These are phyloP conservation scores for Penicillium occitanis DNA, from an alignment of 2,329 filamentous ascomycete genomes.

Conservation along the genomic window DNA sequence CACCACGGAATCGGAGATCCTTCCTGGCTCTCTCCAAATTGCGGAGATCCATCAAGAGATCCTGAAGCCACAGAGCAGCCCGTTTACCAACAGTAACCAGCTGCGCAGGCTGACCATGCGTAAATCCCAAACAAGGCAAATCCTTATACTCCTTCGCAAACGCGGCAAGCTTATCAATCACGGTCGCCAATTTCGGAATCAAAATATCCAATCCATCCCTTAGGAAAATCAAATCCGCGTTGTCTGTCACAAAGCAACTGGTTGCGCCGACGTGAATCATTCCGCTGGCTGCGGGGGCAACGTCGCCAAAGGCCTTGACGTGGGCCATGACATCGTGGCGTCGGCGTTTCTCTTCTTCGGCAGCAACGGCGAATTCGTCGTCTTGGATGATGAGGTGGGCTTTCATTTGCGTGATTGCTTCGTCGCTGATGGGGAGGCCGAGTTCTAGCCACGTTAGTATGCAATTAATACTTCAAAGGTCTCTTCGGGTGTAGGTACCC, in stretches of 20 bases:
- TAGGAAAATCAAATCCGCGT: constrained; percentile 75
- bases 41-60: constrained; percentile 72
- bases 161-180: constrained; percentile 69
- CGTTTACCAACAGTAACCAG: constrained; percentile 61
- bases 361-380: constrained; percentile 71
- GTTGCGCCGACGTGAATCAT: constrained; percentile 71
- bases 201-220: constrained; percentile 73
- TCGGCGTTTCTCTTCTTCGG: constrained; percentile 69
- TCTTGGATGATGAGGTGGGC: constrained; percentile 73
- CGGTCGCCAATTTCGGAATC: constrained; percentile 72
- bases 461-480: neutral
- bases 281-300: constrained; percentile 69
- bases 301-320: constrained; percentile 52
- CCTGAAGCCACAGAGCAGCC: constrained; percentile 72
- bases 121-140: constrained; percentile 34
- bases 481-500: constrained; percentile 31
- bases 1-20: constrained; percentile 73
- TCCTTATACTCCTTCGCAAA: constrained; percentile 75
- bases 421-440: constrained; percentile 57
- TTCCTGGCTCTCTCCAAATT: constrained; percentile 68
- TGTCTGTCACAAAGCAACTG: constrained; percentile 59
- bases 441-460: neutral
- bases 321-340: constrained; percentile 59
- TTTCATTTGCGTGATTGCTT: constrained; percentile 75
- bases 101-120: constrained; percentile 47